Evolutionary conservation across 306 rosid species (phyloP).

Genomic region (Cucumis sativus): DNA sequence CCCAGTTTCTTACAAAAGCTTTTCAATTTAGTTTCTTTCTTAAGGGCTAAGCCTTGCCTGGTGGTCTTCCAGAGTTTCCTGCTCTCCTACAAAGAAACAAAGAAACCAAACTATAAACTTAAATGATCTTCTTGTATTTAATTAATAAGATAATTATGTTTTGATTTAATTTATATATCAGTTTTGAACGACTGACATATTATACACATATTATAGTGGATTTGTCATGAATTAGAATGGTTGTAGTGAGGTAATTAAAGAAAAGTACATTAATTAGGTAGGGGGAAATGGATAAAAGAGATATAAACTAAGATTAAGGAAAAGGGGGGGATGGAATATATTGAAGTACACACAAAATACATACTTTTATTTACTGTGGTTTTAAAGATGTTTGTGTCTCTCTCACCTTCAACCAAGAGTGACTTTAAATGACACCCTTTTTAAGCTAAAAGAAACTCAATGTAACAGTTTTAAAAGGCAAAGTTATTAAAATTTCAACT

Average conservation of each 20-base stretch:
- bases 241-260: too few relatives aligned
- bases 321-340: constrained; percentile 1
- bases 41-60: neutral
- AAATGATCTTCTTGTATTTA: neutral
- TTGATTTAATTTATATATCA: too few relatives aligned
- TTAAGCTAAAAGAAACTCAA: constrained; percentile 5
- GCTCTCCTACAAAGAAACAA: neutral
- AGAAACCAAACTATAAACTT: neutral
- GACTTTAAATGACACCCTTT: constrained; percentile 7
- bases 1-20: neutral
- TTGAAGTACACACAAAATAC: neutral
- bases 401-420: constrained; percentile 1
- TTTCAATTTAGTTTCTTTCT: neutral
- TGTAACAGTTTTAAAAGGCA: constrained; percentile 4
- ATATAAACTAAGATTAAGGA: neutral
- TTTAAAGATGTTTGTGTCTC: constrained; percentile 4
- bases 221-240: too few relatives aligned
- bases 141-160: neutral
- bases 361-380: constrained; percentile 4
- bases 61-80: constrained; percentile 5
- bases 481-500: neutral
- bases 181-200: too few relatives aligned
- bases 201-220: too few relatives aligned
- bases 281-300: neutral
- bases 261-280: neutral